These are phyloP conservation scores for Fusarium devonianum DNA, from an alignment of 2,329 filamentous ascomycete species.

Conservation along the genomic window DNA sequence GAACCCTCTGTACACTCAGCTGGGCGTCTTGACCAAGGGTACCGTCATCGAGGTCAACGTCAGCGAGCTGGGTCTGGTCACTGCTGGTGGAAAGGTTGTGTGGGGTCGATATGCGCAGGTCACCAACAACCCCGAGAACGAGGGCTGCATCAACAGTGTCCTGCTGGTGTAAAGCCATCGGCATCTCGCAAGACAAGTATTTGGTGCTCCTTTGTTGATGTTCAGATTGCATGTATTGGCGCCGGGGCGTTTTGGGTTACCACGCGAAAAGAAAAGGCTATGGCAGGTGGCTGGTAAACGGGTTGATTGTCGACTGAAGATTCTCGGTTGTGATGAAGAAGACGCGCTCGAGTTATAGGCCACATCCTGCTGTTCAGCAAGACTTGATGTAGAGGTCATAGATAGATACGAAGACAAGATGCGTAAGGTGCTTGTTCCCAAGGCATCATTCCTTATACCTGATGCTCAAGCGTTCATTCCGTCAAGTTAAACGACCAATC, in stretches of 20 bases:
- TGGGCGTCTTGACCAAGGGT: conserved; percentile 88
- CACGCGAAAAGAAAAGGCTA: conserved; percentile 31
- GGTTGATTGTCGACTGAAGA: conserved; percentile 42
- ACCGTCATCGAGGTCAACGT: conserved; percentile 89
- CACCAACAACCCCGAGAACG: conserved; percentile 56
- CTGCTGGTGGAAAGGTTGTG: conserved; percentile 88
- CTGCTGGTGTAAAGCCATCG: conserved; percentile 35
- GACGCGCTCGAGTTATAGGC: conserved; percentile 38
- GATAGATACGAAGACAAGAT: conserved; percentile 26
- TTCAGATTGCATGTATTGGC: conserved; percentile 41
- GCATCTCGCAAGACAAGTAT: conserved; percentile 8
- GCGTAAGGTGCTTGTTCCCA: background rate
- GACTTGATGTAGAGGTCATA: conserved; percentile 30
- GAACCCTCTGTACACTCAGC: conserved; percentile 88
- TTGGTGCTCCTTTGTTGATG: conserved; percentile 28
- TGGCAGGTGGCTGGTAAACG: conserved; percentile 32
- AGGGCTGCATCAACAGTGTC: conserved; percentile 47
- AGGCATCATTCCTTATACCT: no score
- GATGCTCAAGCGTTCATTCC: no score
- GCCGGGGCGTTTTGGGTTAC: conserved; percentile 40
- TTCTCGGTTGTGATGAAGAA: conserved; percentile 41
- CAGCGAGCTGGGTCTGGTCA: conserved; percentile 87
- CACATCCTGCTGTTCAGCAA: conserved; percentile 19
- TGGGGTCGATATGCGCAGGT: conserved; percentile 80
- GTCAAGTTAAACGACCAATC: no score